Conservation (phyloP, 1,284 basidiomycete genomes). For the Cerioporus squamosus region DNA sequence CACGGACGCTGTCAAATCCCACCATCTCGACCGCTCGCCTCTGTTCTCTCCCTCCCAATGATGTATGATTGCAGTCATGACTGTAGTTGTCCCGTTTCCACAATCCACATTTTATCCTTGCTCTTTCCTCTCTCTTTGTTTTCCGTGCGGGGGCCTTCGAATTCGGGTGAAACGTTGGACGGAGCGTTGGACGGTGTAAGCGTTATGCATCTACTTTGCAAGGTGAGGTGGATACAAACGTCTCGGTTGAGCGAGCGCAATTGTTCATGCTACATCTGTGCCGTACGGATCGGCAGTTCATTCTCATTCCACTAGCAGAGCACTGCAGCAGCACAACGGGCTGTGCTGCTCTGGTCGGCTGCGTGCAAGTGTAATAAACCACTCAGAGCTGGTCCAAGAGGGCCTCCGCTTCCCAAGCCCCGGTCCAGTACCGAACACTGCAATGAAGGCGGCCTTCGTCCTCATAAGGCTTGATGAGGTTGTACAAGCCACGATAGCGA, state of each 20-base stretch:
- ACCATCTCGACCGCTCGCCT: background rate
- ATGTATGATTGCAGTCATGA: constrained; percentile 21
- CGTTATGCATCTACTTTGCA: background rate
- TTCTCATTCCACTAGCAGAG: too few relatives aligned
- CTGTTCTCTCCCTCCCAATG: constrained; percentile 6
- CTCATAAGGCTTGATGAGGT: constrained; percentile 75
- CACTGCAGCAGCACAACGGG: too few relatives aligned
- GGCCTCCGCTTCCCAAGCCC: constrained; percentile 95
- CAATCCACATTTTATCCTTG: constrained; percentile 14
- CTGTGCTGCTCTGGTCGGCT: too few relatives aligned
- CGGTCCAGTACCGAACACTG: constrained; percentile 82
- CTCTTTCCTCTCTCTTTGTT: background rate
- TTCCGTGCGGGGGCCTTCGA: too few relatives aligned
- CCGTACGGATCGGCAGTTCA: too few relatives aligned
- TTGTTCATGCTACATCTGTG: background rate
- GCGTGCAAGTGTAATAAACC: too few relatives aligned
- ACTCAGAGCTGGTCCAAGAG: constrained; percentile 54
- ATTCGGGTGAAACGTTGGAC: too few relatives aligned
- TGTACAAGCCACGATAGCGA: constrained; percentile 75
- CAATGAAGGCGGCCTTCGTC: constrained; percentile 69
- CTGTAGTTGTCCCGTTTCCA: constrained; percentile 15
- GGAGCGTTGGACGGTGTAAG: too few relatives aligned
- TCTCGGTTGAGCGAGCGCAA: constrained; percentile 9
- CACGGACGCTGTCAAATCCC: constrained; percentile 1
- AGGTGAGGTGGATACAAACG: background rate